phyloP scores from a whole-genome alignment of 1,284 basidiomycete genomes.

The Butyriboletus appendiculatus region DNA sequence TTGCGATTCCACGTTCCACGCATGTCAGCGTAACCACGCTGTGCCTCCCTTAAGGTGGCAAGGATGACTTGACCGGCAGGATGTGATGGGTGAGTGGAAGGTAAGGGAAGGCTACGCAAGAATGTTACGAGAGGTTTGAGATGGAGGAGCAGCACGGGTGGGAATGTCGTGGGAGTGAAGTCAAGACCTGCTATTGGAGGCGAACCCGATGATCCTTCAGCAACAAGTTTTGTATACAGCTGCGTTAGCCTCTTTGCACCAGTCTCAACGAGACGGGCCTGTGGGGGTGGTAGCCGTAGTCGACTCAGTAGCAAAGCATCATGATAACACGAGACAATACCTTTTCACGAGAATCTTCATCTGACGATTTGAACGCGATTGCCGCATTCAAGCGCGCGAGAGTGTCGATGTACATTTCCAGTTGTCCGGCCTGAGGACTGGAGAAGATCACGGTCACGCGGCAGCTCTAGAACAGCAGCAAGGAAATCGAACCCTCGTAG shows the following conservation, averaged over 20 bases:
- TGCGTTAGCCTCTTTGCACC: conserved; percentile 79
- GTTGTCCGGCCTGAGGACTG: conserved; percentile 69
- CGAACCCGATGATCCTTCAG: conserved; percentile 73
- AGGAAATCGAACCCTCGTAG: conserved; percentile 59
- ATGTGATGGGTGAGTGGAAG: conserved; percentile 76
- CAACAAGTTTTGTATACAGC: conserved; percentile 77
- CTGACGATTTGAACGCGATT: conserved; percentile 72
- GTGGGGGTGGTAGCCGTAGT: neutral
- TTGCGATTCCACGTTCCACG: conserved; percentile 72
- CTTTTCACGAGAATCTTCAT: conserved; percentile 58
- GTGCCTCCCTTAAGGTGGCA: conserved; percentile 67
- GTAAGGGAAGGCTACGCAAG: conserved; percentile 68
- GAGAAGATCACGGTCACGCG: neutral
- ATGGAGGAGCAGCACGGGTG: conserved; percentile 50
- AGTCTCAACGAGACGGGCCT: conserved; percentile 77
- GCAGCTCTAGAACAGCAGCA: neutral
- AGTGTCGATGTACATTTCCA: conserved; percentile 66
- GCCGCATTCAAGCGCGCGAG: conserved; percentile 74
- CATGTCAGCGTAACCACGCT: conserved; percentile 82
- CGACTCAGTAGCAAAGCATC: neutral
- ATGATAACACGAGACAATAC: conserved; percentile 33
- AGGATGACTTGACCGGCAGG: conserved; percentile 67
- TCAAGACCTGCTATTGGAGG: conserved; percentile 60
- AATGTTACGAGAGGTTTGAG: conserved; percentile 65
- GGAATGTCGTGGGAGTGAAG: conserved; percentile 54